phyloP scores from a whole-genome alignment of 169 alveolate genomes.

The Eimeria sp. region DNA sequence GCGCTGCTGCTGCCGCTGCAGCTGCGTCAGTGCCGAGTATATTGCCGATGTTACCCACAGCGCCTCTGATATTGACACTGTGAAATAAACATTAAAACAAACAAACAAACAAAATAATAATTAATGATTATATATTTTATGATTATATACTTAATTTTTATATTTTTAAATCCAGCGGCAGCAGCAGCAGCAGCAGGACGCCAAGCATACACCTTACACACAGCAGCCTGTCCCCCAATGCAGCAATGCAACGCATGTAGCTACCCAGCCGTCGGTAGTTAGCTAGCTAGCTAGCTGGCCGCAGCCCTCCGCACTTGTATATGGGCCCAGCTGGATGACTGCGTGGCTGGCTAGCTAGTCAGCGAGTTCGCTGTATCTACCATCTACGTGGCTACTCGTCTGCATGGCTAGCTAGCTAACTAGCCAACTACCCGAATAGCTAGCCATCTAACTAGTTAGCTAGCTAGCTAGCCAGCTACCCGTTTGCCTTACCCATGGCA shows the following conservation, averaged over 20 bases:
- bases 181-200: no score
- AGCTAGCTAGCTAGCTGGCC: constrained; percentile 4
- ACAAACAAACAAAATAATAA: neutral
- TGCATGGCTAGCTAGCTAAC: neutral
- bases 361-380: neutral
- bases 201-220: no score
- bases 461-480: neutral
- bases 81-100: neutral
- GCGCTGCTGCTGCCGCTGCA: constrained; percentile 75
- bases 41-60: constrained; percentile 82
- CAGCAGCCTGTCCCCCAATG: neutral
- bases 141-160: no score
- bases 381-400: neutral
- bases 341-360: neutral
- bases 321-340: no score
- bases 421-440: neutral
- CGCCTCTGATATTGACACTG: constrained; percentile 82
- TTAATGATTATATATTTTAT: no score
- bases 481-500: constrained; percentile 61
- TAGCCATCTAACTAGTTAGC: neutral
- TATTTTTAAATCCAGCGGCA: no score
- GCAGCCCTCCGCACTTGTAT: neutral
- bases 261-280: neutral
- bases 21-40: constrained; percentile 82
- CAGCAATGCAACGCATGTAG: neutral